Conservation (phyloP, 2,329 filamentous ascomycete genomes). For the Fusarium nelsonii region DNA sequence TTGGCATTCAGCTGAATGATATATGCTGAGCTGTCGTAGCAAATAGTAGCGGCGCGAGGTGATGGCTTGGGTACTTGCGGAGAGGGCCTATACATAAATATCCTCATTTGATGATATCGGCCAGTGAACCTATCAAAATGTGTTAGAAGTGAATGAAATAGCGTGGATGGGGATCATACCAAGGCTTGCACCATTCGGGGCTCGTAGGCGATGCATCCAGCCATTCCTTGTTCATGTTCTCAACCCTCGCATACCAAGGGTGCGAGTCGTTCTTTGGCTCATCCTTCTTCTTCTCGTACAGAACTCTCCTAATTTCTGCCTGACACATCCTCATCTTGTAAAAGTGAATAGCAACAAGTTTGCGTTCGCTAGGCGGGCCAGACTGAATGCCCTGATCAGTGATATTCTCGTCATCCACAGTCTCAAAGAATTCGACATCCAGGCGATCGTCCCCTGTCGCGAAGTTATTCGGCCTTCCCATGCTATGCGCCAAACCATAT, state of each 20-base stretch:
- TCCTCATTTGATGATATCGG: conserved; percentile 87
- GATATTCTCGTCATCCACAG: conserved; percentile 86
- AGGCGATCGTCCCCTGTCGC: conserved; percentile 85
- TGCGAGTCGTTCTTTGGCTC: conserved; percentile 84
- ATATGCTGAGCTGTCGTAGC: conserved; percentile 84
- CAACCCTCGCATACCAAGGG: conserved; percentile 88
- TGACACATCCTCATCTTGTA: conserved; percentile 91
- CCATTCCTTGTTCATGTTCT: conserved; percentile 84
- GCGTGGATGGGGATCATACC: conserved; percentile 66
- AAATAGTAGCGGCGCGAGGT: conserved; percentile 79
- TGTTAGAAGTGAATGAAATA: conserved; percentile 18
- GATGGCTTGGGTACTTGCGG: conserved; percentile 92
- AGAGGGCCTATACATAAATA: conserved; percentile 89
- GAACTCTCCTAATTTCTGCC: conserved; percentile 84
- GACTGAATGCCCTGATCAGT: conserved; percentile 79
- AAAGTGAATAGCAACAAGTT: conserved; percentile 91
- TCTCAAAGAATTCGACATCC: conserved; percentile 86
- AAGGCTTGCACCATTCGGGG: conserved; percentile 78
- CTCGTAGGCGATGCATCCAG: conserved; percentile 79
- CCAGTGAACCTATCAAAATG: conserved; percentile 66
- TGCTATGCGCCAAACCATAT: conserved; percentile 84
- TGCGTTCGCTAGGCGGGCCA: conserved; percentile 81
- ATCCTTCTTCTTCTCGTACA: conserved; percentile 86
- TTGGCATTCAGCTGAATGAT: conserved; percentile 85
- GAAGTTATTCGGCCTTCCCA: conserved; percentile 88